Evolutionary conservation across 2,329 filamentous ascomycete species (phyloP).

Genomic region (Rasamsonia emersonii): DNA sequence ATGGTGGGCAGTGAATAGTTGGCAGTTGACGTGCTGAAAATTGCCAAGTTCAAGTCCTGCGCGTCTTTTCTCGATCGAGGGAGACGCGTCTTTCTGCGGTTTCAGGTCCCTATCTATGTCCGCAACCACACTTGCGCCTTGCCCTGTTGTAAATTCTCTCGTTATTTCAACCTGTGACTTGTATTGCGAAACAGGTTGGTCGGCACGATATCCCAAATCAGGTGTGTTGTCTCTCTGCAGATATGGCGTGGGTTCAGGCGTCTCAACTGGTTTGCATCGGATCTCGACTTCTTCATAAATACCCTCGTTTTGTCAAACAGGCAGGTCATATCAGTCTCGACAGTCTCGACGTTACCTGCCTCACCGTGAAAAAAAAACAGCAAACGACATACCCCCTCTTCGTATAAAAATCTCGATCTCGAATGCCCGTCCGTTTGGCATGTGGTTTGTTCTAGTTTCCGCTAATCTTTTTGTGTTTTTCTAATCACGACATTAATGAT

Average conservation of each 20-base stretch:
- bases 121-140: too few relatives aligned
- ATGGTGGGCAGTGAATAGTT: constrained; percentile 29
- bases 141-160: constrained; percentile 5
- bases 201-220: constrained; percentile 6
- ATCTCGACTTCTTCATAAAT: too few relatives aligned
- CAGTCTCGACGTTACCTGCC: too few relatives aligned
- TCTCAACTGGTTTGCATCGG: constrained; percentile 14
- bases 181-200: constrained; percentile 6
- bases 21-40: too few relatives aligned
- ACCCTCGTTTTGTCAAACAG: too few relatives aligned
- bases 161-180: constrained; percentile 1
- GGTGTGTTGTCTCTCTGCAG: constrained; percentile 11
- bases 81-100: not conserved
- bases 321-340: too few relatives aligned
- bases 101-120: too few relatives aligned
- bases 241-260: constrained; percentile 25
- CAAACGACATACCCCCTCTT: too few relatives aligned
- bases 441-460: constrained; percentile 7
- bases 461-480: constrained; percentile 4
- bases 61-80: constrained; percentile 3
- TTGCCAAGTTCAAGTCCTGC: constrained; percentile 1
- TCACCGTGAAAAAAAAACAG: too few relatives aligned
- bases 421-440: too few relatives aligned
- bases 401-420: too few relatives aligned
- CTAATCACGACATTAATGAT: constrained; percentile 1